Evolutionary conservation across 179 eudicot species (phyloP).

Genomic region (Patellifolia procumbens): DNA sequence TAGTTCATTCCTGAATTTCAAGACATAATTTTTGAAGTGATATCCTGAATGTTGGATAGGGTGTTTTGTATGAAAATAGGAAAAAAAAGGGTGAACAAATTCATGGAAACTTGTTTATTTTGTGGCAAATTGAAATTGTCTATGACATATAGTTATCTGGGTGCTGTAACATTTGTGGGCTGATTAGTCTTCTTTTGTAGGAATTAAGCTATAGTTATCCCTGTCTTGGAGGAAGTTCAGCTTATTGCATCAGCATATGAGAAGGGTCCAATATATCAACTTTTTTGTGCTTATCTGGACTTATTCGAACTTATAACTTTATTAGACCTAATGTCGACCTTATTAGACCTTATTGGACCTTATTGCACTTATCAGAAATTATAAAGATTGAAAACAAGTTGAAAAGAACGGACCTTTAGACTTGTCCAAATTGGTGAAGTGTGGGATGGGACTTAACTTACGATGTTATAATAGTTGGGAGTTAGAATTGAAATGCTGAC

Average conservation of each 20-base stretch:
- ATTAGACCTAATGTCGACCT: no score
- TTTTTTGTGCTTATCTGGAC: no score
- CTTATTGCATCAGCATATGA: no score
- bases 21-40: not conserved
- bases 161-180: not conserved
- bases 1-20: not conserved
- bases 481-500: not conserved
- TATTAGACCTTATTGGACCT: no score
- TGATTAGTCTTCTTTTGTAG: not conserved
- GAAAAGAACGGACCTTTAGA: no score
- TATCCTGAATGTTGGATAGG: not conserved
- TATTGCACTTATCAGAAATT: no score
- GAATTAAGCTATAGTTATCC: not conserved
- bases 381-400: no score
- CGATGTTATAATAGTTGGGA: not conserved
- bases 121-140: not conserved
- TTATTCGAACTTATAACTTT: no score
- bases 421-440: not conserved
- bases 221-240: no score
- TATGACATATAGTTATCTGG: not conserved
- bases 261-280: no score
- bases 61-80: not conserved
- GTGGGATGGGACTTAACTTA: not conserved
- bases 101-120: not conserved
- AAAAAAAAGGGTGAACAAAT: not conserved